Conservation (phyloP, 2,329 filamentous ascomycete species). For the Sporothrix brunneoviolacea region DNA sequence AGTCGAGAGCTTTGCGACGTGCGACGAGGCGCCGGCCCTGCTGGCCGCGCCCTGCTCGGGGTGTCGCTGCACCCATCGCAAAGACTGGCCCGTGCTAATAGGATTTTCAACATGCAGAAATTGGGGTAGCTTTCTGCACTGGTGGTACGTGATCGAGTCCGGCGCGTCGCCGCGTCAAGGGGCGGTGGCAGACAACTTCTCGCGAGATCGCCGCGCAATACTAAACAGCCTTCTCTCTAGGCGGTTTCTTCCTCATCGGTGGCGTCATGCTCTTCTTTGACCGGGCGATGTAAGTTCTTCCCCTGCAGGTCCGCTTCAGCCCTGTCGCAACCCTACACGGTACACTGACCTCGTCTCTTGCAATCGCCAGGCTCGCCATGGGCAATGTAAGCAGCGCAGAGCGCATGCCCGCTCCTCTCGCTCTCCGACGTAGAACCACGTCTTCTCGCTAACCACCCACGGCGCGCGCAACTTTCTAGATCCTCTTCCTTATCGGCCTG, state of each 20-base stretch:
- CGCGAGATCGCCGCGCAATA: neutral
- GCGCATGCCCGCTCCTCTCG: too few species aligned
- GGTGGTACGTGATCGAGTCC: slow-evolving; percentile 64
- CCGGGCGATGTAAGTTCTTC: slow-evolving; percentile 69
- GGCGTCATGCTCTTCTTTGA: slow-evolving; percentile 98
- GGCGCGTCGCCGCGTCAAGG: too few species aligned
- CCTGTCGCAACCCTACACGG: too few species aligned
- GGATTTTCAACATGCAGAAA: slow-evolving; percentile 52
- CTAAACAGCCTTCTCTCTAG: slow-evolving; percentile 37
- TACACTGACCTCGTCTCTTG: neutral
- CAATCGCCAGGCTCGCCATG: slow-evolving; percentile 74
- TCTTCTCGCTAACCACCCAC: too few species aligned
- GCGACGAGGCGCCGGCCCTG: slow-evolving; percentile 3
- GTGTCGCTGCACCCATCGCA: too few species aligned
- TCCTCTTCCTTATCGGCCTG: slow-evolving; percentile 94
- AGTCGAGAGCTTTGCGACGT: slow-evolving; percentile 9
- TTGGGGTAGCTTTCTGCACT: slow-evolving; percentile 95
- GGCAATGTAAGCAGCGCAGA: slow-evolving; percentile 66
- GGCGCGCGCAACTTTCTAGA: too few species aligned
- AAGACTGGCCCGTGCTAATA: slow-evolving; percentile 21
- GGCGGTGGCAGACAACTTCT: too few species aligned
- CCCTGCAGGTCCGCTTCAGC: too few species aligned
- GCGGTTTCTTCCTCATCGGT: slow-evolving; percentile 88
- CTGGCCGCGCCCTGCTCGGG: neutral
- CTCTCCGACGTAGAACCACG: too few species aligned